phyloP scores from a whole-genome alignment of 1,284 basidiomycete species.

The Boletus mariae region DNA sequence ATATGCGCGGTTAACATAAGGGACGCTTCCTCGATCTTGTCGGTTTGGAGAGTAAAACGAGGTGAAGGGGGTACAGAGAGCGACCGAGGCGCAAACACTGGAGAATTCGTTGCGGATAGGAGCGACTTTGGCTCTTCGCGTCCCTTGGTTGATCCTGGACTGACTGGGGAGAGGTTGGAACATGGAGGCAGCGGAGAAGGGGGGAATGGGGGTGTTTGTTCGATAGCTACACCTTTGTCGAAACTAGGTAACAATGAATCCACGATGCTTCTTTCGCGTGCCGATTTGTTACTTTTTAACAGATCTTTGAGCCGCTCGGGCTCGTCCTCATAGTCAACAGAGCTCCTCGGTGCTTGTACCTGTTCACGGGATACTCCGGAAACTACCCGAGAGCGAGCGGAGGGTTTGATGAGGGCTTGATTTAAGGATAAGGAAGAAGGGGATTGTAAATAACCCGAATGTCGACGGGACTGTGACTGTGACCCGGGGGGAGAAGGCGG shows the following conservation, averaged over 20 bases:
- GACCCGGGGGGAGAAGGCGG: constrained; percentile 34
- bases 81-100: constrained; percentile 38
- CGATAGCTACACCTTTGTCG: constrained; percentile 23
- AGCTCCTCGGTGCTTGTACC: constrained; percentile 53
- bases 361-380: constrained; percentile 64
- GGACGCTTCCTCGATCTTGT: constrained; percentile 18
- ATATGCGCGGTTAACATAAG: constrained; percentile 48
- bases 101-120: constrained; percentile 45
- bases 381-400: constrained; percentile 49
- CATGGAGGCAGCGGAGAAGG: constrained; percentile 27
- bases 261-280: constrained; percentile 27
- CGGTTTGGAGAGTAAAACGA: constrained; percentile 11
- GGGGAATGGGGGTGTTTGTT: constrained; percentile 22
- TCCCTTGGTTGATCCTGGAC: constrained; percentile 27
- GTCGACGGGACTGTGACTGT: constrained; percentile 25
- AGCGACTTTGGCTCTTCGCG: constrained; percentile 39
- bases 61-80: constrained; percentile 47
- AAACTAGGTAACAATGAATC: constrained; percentile 32
- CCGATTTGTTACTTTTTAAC: constrained; percentile 52
- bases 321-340: constrained; percentile 76
- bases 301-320: constrained; percentile 68
- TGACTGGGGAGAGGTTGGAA: constrained; percentile 13
- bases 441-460: constrained; percentile 27
- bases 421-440: constrained; percentile 36
- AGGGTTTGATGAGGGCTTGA: constrained; percentile 24